Evolutionary conservation across 805 yeast genomes (phyloP).

Genomic region (Ogataea thermomethanolica): DNA sequence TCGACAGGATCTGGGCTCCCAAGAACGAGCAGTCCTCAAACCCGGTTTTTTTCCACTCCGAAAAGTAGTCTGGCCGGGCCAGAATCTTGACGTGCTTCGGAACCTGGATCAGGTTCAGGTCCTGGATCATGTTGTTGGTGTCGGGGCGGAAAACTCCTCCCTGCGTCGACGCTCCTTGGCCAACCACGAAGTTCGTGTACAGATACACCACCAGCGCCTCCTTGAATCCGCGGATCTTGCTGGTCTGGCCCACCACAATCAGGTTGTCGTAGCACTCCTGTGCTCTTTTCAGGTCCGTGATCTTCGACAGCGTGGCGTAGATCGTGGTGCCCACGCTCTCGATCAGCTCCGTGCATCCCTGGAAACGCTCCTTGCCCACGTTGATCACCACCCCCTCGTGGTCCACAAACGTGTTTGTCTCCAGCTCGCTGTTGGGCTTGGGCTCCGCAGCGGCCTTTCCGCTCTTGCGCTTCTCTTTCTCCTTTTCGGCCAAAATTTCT

Average conservation of each 20-base stretch:
- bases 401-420: slow-evolving; percentile 69
- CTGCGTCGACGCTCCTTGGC: slow-evolving; percentile 17
- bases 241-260: slow-evolving; percentile 74
- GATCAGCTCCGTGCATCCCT: slow-evolving; percentile 66
- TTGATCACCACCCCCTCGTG: slow-evolving; percentile 48
- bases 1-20: slow-evolving; percentile 85
- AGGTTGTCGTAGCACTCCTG: slow-evolving; percentile 85
- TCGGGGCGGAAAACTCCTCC: slow-evolving; percentile 31
- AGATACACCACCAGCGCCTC: slow-evolving; percentile 63
- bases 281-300: slow-evolving; percentile 62
- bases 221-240: slow-evolving; percentile 69
- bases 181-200: slow-evolving; percentile 25
- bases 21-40: slow-evolving; percentile 74
- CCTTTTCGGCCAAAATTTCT: slow-evolving; percentile 36
- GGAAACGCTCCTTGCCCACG: slow-evolving; percentile 89
- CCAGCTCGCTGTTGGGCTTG: slow-evolving; percentile 62
- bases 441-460: slow-evolving; percentile 10
- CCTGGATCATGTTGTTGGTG: slow-evolving; percentile 23
- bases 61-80: slow-evolving; percentile 85
- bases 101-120: slow-evolving; percentile 50
- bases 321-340: slow-evolving; percentile 51
- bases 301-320: slow-evolving; percentile 46
- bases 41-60: slow-evolving; percentile 86
- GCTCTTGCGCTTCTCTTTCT: slow-evolving; percentile 20
- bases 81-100: slow-evolving; percentile 71